These are phyloP conservation scores for Thalassiosira mediterranea DNA, from an alignment of 352 stramenopile genomes.

Conservation along the genomic window DNA sequence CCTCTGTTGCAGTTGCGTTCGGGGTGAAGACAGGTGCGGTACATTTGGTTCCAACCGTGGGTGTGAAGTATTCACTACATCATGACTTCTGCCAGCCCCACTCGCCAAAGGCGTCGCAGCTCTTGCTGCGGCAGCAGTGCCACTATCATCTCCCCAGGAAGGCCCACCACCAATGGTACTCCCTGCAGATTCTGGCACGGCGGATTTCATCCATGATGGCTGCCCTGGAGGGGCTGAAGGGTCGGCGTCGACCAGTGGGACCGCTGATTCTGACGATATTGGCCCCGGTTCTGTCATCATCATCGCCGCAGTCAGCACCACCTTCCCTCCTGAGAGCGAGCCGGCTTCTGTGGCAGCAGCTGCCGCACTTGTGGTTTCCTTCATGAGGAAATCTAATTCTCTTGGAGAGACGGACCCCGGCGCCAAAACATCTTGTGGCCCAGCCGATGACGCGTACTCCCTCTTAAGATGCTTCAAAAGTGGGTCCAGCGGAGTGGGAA, in stretches of 20 bases:
- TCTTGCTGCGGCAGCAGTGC: slow-evolving; percentile 3
- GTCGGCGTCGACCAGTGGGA: no score
- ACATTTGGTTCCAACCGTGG: no score
- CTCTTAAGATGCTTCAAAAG: slow-evolving; percentile 44
- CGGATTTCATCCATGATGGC: no score
- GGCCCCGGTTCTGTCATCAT: no score
- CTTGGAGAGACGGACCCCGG: slow-evolving; percentile 29
- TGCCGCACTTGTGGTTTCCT: not conserved
- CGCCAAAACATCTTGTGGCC: slow-evolving; percentile 49
- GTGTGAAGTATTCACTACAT: no score
- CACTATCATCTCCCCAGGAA: not conserved
- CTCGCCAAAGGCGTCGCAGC: slow-evolving; percentile 25
- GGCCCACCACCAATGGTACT: not conserved
- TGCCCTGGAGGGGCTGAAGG: not conserved
- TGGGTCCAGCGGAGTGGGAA: slow-evolving; percentile 45
- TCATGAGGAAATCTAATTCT: slow-evolving; percentile 40
- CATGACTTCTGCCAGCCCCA: not conserved
- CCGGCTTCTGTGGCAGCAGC: not conserved
- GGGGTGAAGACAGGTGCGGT: not conserved
- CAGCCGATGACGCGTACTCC: slow-evolving; percentile 38
- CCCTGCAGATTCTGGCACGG: not conserved
- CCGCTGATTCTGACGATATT: no score
- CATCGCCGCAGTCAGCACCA: not conserved
- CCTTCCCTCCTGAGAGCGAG: not conserved
- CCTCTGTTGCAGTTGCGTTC: not conserved